Evolutionary conservation across 2,329 filamentous ascomycete species (phyloP), one percentile per base, ranked within the genome.

Genomic region (Pyricularia grisea): DNA sequence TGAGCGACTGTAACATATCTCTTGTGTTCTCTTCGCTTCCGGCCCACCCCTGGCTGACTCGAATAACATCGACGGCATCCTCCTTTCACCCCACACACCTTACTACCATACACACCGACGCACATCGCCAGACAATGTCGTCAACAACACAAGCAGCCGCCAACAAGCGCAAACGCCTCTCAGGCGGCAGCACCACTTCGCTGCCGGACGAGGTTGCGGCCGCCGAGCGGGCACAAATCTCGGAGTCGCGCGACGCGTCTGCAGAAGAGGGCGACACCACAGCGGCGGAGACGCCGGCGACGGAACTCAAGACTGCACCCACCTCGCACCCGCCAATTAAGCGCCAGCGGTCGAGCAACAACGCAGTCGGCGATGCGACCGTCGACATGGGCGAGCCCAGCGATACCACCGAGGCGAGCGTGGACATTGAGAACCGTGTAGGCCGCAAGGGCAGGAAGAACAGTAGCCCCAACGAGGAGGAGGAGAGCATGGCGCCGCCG

Each of bases 131-230:
- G 33, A 68, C 33, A 36, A 90, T 91, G 88, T 85, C 88, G 31
- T 89, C 69, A 25, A 14, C 69, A 42, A 20, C 65, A 58, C 65
- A 23, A 55, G 58, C 60, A 28, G 81, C 83, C 71, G 81, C 81
- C 72, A 85, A 84, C 74, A 97, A 97, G 84, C 90, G 94, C 80
- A 97, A 97, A 86, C 89, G 94, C 78, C 87, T 85, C 69, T 81
- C 82, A 70, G 58, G 4, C 31, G 67, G 31, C 31, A 68, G 67
- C 67, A 68, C 60, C 17, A 86, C 85, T 68, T 81, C 82, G 70
- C 71, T 67, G 23, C 61, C 67, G 79, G 83, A 73, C 76, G 82
- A 71, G 76, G 81, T 71, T 73, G 73, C 71, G 69, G 76, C 71
- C 69, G 69, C 73, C 71, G 73, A 75, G 65, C 79, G 79, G 73